Percentiles rank a stretch among this genome's conserved stretches.
Conservation (phyloP, 306 rosid species). For the Pyrus communis region DNA sequence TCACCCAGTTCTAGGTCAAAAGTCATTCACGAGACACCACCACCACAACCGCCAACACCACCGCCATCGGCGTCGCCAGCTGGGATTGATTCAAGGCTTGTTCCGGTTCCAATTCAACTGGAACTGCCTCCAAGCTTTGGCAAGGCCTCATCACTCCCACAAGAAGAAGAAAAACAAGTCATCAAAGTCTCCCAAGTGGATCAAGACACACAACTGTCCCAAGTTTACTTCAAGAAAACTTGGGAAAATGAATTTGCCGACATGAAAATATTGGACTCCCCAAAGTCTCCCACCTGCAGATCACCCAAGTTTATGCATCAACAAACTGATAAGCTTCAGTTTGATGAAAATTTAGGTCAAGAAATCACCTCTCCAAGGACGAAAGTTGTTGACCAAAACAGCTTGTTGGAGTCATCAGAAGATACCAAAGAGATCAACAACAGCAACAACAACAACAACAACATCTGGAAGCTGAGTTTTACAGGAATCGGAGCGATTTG, state of each 20-base stretch:
- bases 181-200: constrained; percentile 18
- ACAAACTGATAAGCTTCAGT: constrained; percentile 7
- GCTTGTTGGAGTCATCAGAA: constrained; percentile 9
- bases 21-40: neutral
- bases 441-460: constrained; percentile 4
- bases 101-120: constrained; percentile 37
- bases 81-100: constrained; percentile 13
- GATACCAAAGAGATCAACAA: constrained; percentile 16
- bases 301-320: constrained; percentile 12
- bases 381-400: constrained; percentile 19
- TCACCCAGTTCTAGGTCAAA: constrained; percentile 30
- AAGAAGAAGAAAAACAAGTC: neutral
- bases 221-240: constrained; percentile 47
- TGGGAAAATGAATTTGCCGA: constrained; percentile 71
- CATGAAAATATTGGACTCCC: constrained; percentile 73
- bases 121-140: constrained; percentile 20
- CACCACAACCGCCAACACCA: neutral
- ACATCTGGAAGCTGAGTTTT: constrained; percentile 60
- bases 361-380: constrained; percentile 37
- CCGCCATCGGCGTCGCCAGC: neutral
- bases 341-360: neutral
- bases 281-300: constrained; percentile 44
- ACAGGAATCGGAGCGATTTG: constrained; percentile 86
- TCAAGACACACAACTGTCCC: constrained; percentile 36
- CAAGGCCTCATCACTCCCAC: neutral